Evolutionary conservation across 768 basidiomycete species (phyloP).

Genomic region (Podaxis sp.): DNA sequence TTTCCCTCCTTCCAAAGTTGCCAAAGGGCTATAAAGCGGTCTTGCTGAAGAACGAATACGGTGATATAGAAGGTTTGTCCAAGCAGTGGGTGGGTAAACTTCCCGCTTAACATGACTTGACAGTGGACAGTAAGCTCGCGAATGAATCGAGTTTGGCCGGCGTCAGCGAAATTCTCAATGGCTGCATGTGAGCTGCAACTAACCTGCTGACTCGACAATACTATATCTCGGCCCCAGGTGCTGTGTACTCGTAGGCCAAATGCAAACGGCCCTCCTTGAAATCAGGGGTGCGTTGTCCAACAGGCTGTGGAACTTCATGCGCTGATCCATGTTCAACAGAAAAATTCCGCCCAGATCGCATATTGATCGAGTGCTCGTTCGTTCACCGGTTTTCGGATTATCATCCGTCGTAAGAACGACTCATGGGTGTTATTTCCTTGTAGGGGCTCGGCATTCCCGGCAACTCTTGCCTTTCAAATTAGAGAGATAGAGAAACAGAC

Average conservation of each 20-base stretch:
- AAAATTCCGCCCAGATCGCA: conserved; percentile 81
- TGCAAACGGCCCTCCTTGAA: conserved; percentile 87
- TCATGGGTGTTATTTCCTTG: neutral
- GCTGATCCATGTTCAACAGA: conserved; percentile 40
- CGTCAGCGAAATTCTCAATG: conserved; percentile 92
- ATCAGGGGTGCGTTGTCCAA: conserved; percentile 59
- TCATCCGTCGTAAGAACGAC: no score
- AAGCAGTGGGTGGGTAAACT: neutral
- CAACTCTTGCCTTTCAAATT: conserved; percentile 92
- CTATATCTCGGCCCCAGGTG: conserved; percentile 49
- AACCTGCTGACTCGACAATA: neutral
- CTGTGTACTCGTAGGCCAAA: conserved; percentile 92
- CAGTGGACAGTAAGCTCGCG: conserved; percentile 91
- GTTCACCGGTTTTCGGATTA: conserved; percentile 21
- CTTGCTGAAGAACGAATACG: conserved; percentile 94
- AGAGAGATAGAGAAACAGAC: conserved; percentile 84
- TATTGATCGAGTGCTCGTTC: conserved; percentile 94
- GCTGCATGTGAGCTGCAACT: conserved; percentile 73
- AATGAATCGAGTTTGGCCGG: conserved; percentile 80
- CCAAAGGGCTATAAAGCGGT: conserved; percentile 88
- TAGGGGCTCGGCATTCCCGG: conserved; percentile 94
- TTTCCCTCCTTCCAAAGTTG: conserved; percentile 77
- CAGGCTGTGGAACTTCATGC: neutral
- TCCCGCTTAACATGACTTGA: neutral
- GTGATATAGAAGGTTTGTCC: conserved; percentile 81